Base-by-base conservation (phyloP, 2,329 filamentous ascomycete genomes). In the Fusarium burgessii region DNA sequence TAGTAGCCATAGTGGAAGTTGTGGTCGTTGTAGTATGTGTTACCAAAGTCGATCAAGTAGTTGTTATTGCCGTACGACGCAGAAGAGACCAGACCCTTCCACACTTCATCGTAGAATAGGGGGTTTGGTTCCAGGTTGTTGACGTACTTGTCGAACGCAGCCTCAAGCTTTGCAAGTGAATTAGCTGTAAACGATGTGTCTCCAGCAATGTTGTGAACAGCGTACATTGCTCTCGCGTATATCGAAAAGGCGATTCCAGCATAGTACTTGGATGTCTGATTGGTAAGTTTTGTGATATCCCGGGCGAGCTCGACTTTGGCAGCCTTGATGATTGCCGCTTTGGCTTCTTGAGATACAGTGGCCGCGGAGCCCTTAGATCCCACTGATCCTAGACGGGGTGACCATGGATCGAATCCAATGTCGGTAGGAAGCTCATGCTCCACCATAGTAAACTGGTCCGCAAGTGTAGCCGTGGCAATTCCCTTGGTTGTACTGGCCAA, bases 151-250 rank as follows among this genome's bases (percentile, higher is more conserved):
- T 14, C 32, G 17, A 35, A 50, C 3, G 29, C 20, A 25, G 32
- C 46, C 12, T 50, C 46, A 32, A 47, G 25, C 9, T 32, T 47
- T 4, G 43, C 9, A 32, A 46, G 43, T 2, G 43, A 29, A 15
- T 1, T 18, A 1, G 15, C 7, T 14, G 46, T 50, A 3, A 18
- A 7, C 0, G 32, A 25, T 4, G 3, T 35, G 7, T 50, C 7
- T 1, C 46, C 32, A n/a, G 46, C 46, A 18, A 50, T 50, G 5
- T 14, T 35, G 3, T 50, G 20, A 2, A 35, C 20, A n/a, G 32
- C 29, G 17, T 35, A 35, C 2, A 50, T 1, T 5, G 46, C 32
- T 35, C 46, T 35, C 3, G 29, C 32, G n/a, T 50, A 50, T 15
- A 50, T 32, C 7, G 46, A 50, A n/a, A 50, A 50, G 10, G 46